phyloP scores from a whole-genome alignment of 2,329 filamentous ascomycete genomes.

The Pleomassaria siparia region DNA sequence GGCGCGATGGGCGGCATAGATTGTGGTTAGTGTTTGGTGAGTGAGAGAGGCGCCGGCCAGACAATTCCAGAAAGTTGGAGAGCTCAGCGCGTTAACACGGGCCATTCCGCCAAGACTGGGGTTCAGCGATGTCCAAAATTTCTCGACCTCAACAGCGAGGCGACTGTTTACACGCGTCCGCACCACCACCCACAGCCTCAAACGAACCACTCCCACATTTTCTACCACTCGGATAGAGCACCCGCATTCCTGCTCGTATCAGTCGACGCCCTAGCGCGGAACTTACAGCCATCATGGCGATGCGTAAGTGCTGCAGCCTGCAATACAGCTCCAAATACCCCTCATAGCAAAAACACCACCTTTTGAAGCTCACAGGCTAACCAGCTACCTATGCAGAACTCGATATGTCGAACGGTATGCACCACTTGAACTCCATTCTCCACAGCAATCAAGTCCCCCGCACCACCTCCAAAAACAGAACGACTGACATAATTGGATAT shows the following conservation, averaged over 20 bases:
- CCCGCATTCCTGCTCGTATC: conserved; percentile 7
- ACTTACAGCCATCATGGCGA: conserved; percentile 34
- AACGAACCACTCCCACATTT: not conserved
- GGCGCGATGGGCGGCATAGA: conserved; percentile 5
- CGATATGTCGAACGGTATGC: conserved; percentile 78
- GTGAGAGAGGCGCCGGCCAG: not conserved
- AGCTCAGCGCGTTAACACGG: conserved; percentile 6
- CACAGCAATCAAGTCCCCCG: conserved; percentile 6
- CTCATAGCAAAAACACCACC: not conserved
- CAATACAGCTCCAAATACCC: conserved; percentile 14
- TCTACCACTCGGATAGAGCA: not conserved
- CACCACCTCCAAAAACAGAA: conserved; percentile 14
- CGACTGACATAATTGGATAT: conserved; percentile 27
- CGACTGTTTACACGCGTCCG: conserved; percentile 20
- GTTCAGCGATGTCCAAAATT: conserved; percentile 14
- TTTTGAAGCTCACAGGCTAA: not conserved
- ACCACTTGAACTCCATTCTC: conserved; percentile 7
- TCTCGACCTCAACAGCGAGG: conserved; percentile 11
- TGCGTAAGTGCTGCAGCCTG: conserved; percentile 41
- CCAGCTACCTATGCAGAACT: conserved; percentile 59
- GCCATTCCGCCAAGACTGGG: conserved; percentile 9
- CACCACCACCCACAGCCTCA: conserved; percentile 30
- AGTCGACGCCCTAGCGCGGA: conserved; percentile 8
- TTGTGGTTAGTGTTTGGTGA: conserved; percentile 7
- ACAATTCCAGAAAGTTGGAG: conserved; percentile 9